Conservation (phyloP, 495 filamentous ascomycete species). For the Thermothielavioides terrestris region DNA sequence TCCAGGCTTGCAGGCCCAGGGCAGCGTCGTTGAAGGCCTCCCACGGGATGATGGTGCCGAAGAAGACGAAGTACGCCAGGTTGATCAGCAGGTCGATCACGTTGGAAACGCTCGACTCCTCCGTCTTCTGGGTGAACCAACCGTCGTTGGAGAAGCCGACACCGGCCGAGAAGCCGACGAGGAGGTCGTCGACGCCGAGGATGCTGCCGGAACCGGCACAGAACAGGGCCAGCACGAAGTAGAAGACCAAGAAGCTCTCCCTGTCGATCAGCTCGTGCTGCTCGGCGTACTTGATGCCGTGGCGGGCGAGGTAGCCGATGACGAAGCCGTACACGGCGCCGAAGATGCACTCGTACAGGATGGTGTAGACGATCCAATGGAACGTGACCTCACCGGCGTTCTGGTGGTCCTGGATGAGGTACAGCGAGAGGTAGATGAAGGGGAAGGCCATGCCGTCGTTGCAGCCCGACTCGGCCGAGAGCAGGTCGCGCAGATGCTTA, state of each 20-base stretch:
- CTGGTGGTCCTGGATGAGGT: conserved; percentile 72
- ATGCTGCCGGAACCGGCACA: conserved; percentile 91
- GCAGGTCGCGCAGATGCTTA: conserved; percentile 88
- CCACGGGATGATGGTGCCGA: conserved; percentile 97
- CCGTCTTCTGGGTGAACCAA: conserved; percentile 97
- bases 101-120: conserved; percentile 97
- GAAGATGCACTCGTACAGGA: conserved; percentile 94
- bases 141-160: conserved; percentile 98
- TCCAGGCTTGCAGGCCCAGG: conserved; percentile 74
- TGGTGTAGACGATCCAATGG: conserved; percentile 83
- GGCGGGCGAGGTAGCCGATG: conserved; percentile 81
- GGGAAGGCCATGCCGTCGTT: conserved; percentile 99
- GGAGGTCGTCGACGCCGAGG: conserved; percentile 88
- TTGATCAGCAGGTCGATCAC: conserved; percentile 97
- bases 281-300: conserved; percentile 86
- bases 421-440: conserved; percentile 88
- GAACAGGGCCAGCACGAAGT: conserved; percentile 94
- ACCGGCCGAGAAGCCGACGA: conserved; percentile 90
- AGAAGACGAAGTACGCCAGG: conserved; percentile 94
- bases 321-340: conserved; percentile 82
- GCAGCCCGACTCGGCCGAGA: conserved; percentile 96
- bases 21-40: conserved; percentile 64
- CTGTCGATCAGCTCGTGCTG: conserved; percentile 80
- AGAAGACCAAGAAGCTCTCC: conserved; percentile 97
- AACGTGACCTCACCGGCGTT: conserved; percentile 59